Base-by-base conservation (phyloP, 768 basidiomycete species). In the Mycena olivaceomarginata region DNA sequence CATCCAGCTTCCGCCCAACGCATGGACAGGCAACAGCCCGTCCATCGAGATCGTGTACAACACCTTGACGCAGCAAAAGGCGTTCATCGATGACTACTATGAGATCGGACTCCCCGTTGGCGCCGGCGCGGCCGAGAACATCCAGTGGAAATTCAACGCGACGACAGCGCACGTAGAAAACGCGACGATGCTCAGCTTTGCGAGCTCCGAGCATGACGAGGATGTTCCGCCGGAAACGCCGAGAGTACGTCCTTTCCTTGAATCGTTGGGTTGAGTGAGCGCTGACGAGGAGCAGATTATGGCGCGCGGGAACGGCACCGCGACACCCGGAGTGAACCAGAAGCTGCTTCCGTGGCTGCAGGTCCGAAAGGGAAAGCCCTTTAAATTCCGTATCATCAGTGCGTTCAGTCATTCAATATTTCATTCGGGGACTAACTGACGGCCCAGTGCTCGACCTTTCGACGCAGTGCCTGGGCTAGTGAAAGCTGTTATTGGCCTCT, bases 1-100 rank as follows among this genome's bases (percentile, higher is more conserved):
- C 31, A 90, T 90, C 66, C 85, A 86, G 53, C 86, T 91, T 8
- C 85, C 88, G 43, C 83, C 85, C 0, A 80, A 75, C 9, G 85
- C 86, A 6, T 91, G 90, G 91, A 87, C 87, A 4, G 90, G 90
- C 81, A 91, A 92, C 76, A 85, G 83, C 25, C 86, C 89, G 31
- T 79, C 80, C 48, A 89, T 91, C 75, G 85, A 87, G 73, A 82
- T 90, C 12, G 81, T 86, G 2, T 90, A 91, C 76, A 90, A 91
- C 68, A 79, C 79, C 18, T 82, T 80, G 5, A 78, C 81, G 66
- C 79, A 85, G 25, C 86, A 88, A 72, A 82, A 84, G 9, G 89
- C 89, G 1, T 90, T 83, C 75, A 90, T 91, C 65, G 89, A 91
- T 81, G 89, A 91, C 79, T 88, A 86, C 78, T 91, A 90, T 72